Conservation (phyloP, 1,139 yeast species). For the Yamadazyma dendronema region DNA sequence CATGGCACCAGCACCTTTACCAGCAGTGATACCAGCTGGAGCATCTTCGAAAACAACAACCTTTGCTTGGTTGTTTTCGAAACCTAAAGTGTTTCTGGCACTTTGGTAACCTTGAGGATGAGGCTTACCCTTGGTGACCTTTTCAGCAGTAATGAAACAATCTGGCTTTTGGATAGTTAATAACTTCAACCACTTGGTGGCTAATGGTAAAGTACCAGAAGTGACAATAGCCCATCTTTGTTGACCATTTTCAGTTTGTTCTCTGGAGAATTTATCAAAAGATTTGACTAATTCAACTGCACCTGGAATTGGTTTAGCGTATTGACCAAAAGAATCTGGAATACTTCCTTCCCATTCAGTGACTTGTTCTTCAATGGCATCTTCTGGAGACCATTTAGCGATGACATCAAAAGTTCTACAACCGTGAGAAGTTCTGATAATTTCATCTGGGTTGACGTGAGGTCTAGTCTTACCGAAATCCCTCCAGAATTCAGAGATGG, state of each 20-base stretch:
- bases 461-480: constrained; percentile 69
- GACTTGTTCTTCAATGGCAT: constrained; percentile 64
- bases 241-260: constrained; percentile 40
- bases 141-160: constrained; percentile 76
- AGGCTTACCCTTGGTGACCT: constrained; percentile 77
- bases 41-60: constrained; percentile 84
- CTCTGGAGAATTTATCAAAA: constrained; percentile 43
- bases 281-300: constrained; percentile 61
- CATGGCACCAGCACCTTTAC: constrained; percentile 80
- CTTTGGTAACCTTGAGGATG: constrained; percentile 77
- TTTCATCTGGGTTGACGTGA: constrained; percentile 66
- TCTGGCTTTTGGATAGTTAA: constrained; percentile 64
- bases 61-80: constrained; percentile 42
- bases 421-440: constrained; percentile 77
- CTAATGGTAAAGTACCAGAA: constrained; percentile 75
- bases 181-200: constrained; percentile 74
- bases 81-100: constrained; percentile 61
- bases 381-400: constrained; percentile 71
- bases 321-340: constrained; percentile 69
- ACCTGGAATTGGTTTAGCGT: constrained; percentile 74
- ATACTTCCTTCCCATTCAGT: constrained; percentile 69
- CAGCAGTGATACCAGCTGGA: constrained; percentile 84
- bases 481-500: constrained; percentile 81
- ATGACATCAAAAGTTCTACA: constrained; percentile 79
- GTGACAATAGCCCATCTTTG: constrained; percentile 83